phyloP scores from a whole-genome alignment of 345 rosid species.

The Citrus inodora region DNA sequence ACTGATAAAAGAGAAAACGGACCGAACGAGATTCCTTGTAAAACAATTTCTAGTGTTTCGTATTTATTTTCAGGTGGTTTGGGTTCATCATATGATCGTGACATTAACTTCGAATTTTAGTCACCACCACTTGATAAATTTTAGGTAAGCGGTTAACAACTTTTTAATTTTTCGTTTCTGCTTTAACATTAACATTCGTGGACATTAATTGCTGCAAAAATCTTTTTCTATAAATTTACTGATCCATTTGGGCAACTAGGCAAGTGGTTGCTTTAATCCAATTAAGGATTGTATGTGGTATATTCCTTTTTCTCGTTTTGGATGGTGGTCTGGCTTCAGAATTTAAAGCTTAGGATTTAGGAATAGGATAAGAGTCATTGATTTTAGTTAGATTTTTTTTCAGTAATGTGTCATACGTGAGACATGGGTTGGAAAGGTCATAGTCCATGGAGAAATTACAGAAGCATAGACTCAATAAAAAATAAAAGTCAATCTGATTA shows the following conservation, averaged over 20 bases:
- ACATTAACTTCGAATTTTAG: constrained; percentile 3
- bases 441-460: background rate
- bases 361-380: background rate
- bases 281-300: too few relatives aligned
- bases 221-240: background rate
- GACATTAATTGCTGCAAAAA: background rate
- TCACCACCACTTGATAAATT: background rate
- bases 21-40: constrained; percentile 1
- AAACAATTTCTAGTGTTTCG: background rate
- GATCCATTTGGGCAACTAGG: background rate
- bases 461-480: background rate
- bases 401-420: background rate
- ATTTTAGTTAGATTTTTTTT: background rate
- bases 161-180: background rate
- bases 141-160: background rate
- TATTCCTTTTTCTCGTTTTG: background rate
- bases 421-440: background rate
- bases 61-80: background rate
- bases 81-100: background rate
- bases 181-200: background rate
- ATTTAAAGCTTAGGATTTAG: background rate
- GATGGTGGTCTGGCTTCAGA: background rate
- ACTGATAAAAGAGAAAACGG: background rate
- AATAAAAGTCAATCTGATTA: background rate
- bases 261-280: too few relatives aligned